Base-by-base conservation (phyloP, 495 filamentous ascomycete genomes). In the Aspergillus coremiiformis region DNA sequence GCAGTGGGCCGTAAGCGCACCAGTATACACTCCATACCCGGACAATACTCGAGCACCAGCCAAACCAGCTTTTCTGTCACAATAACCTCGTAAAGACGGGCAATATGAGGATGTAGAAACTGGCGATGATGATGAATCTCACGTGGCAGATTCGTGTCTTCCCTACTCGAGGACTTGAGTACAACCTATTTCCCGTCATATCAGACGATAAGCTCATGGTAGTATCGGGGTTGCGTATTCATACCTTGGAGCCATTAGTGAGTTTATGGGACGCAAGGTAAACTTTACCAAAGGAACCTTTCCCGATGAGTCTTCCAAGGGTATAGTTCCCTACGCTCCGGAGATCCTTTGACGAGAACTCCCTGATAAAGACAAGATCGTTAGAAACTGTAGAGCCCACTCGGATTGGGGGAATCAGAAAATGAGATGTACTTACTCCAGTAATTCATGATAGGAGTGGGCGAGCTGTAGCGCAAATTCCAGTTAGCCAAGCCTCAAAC, bases 121-220 rank as follows among this genome's bases (percentile, higher is more conserved):
- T 98, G 93, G 57, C 93, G 86, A 66, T 98, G 93, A 63, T 98
- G 93, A 64, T 98, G 93, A 57, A 98, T 97, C 65, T 98, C 93
- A 51, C 93, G 86, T 32, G 91, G 90, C 33, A 98, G 84, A 65
- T 97, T 97, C 26, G 88, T 80, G 64, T 98, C 93, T 59, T 92
- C 86, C 70, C 95, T 96, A 64, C 90, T 91, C 50, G 93, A 91
- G 41, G 92, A 96, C 69, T 97, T 97, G 65, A 97, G 89, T 14
- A 97, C 92, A 55, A 97, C 91, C 92, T 94, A 61, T 30, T 62
- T 26, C 30, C 33, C 26, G 11, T 41, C 14, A 33, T 10, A 23
- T 61, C 41, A 57, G 49, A 8, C 47, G 17, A 43, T 39, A 22
- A 8, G 10, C 23, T 8, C 12, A 9, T 8, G n/a, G n/a, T n/a